Evolutionary conservation across 305 asterid genomes (phyloP).

Genomic region (Striga hermonthica): DNA sequence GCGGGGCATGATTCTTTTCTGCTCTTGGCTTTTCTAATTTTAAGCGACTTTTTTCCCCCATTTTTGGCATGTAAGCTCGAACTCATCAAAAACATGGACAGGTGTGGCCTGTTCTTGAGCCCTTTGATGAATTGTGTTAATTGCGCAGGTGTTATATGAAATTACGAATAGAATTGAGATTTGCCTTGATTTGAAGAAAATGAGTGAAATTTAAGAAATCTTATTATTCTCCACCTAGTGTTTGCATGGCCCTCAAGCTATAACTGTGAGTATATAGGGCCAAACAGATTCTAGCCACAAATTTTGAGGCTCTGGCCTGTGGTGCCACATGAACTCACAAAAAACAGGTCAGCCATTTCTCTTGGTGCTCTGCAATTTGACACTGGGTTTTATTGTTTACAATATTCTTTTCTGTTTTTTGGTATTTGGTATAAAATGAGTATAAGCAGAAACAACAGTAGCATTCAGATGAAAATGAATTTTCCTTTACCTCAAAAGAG

Average conservation of each 20-base stretch:
- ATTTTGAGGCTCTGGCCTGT: conserved; percentile 5
- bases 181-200: conserved; percentile 24
- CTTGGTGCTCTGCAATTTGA: conserved; percentile 14
- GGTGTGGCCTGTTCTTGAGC: too few relatives aligned
- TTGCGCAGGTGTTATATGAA: conserved; percentile 23
- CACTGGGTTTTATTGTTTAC: too few relatives aligned
- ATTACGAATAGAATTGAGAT: conserved; percentile 30
- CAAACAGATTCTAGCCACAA: conserved; percentile 31
- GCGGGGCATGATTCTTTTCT: conserved; percentile 53
- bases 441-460: too few relatives aligned
- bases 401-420: too few relatives aligned
- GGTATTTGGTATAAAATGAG: too few relatives aligned
- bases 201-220: conserved; percentile 15
- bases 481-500: too few relatives aligned
- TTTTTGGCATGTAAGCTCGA: too few relatives aligned
- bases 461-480: too few relatives aligned
- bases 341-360: conserved; percentile 15
- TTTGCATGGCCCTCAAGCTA: conserved; percentile 26
- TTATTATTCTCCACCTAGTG: conserved; percentile 18
- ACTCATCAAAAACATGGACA: too few relatives aligned
- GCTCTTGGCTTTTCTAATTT: conserved; percentile 8
- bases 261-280: conserved; percentile 17
- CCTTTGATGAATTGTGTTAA: background rate
- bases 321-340: conserved; percentile 22
- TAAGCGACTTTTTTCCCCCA: background rate